Evolutionary conservation across 371 early-diverging fungal species (phyloP), one percentile per base, ranked within the genome.

Genomic region (Fennellomyces sp.): DNA sequence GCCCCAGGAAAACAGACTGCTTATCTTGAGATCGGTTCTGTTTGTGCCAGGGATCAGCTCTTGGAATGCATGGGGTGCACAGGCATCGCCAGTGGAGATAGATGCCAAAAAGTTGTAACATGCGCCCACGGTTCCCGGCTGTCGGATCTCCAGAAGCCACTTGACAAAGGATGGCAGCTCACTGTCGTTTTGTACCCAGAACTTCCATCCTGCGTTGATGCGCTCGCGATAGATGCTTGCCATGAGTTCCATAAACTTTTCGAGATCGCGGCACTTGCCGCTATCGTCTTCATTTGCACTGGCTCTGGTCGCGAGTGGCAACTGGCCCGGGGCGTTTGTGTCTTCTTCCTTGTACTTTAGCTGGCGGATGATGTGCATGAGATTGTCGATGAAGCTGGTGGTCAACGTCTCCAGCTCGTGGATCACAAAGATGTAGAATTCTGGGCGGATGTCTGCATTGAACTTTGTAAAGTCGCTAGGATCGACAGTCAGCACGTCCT

Each of bases 271-370:
- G 48, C 81, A 78, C 28, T 70, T 83, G 52, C 21, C 56, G 27
- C 21, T 11, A 38, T 27, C 23, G 53, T 50, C 19, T 30, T 52
- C 26, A 56, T 50, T 66, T 41, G 55, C 69, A 52, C 52, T 70
- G n/a, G n/a, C n/a, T 64, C 39, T 70, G 45, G 56, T 45, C n/a
- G 60, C 45, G 31, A 47, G 29, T 11, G 55, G 36, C 53, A 30
- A 38, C 55, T 25, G 56, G 26, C 19, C 52, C 11, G 54, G 60
- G 30, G 30, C 48, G 25, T 73, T 79, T 1, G 73, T 73, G 63
- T 92, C 92, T 53, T 93, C 93, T 61, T 93, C 93, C 45, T 71
- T 82, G 59, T 89, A 86, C 56, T 87, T 84, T 63, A 91, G 77
- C 39, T 82, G 78, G 58, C 88, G 75, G 42, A 91, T 68, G 11